Percentiles rank a stretch among this genome's conserved stretches.
Evolutionary conservation across 352 stramenopile genomes (phyloP).

Genomic region (Pythium biforme): DNA sequence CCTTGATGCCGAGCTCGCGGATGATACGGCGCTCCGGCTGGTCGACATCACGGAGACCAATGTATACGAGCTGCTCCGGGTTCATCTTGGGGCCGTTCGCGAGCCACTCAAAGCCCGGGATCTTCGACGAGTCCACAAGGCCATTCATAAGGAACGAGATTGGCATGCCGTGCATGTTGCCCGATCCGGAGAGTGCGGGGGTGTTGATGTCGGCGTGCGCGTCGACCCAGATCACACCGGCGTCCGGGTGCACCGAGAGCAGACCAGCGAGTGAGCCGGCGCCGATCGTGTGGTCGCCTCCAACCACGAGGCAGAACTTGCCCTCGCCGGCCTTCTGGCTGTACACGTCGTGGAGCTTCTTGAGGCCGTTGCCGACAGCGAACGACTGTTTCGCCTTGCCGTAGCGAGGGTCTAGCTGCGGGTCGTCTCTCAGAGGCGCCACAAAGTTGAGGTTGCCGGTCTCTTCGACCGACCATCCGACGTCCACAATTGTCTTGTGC

Average conservation of each 20-base stretch:
- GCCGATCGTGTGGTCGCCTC: conserved; percentile 96
- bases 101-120: conserved; percentile 96
- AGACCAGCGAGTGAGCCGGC: conserved; percentile 92
- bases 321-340: conserved; percentile 85
- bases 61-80: conserved; percentile 93
- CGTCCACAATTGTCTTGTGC: conserved; percentile 72
- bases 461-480: conserved; percentile 86
- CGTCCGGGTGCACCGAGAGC: conserved; percentile 89
- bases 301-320: conserved; percentile 94
- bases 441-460: conserved; percentile 77
- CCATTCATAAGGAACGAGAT: conserved; percentile 93
- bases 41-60: conserved; percentile 95
- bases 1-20: conserved; percentile 91
- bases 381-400: conserved; percentile 77
- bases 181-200: conserved; percentile 84
- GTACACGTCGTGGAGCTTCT: conserved; percentile 79
- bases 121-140: conserved; percentile 82
- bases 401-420: conserved; percentile 61
- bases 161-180: conserved; percentile 99
- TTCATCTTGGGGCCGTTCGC: conserved; percentile 69
- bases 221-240: conserved; percentile 97
- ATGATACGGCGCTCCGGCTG: conserved; percentile 90
- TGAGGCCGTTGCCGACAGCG: conserved; percentile 86
- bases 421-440: conserved; percentile 49
- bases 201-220: conserved; percentile 98